Base-by-base conservation (phyloP, 78 protist genomes). In the Dictyostelium capitatum region DNA sequence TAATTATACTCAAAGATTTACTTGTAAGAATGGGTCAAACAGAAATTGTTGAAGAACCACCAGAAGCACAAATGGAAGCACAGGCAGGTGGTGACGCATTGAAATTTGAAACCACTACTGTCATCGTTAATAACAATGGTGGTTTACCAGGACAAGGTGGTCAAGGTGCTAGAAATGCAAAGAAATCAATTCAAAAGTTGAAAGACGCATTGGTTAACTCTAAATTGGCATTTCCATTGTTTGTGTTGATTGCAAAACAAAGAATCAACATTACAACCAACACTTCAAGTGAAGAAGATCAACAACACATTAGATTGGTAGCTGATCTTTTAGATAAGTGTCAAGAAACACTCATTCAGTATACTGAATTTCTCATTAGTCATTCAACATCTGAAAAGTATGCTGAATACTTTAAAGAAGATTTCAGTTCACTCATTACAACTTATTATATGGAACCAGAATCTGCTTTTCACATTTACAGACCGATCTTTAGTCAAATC, bases 41-140 rank as follows among this genome's bases (percentile, higher is more conserved):
- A 20, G 95, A 90, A 41, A 28, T 90, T 25, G 62, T 90, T 23
- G 95, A 90, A 50, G 95, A 90, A 25, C 90, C 78, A n/a, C 83
- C 90, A 0, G 85, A 75, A 12, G 65, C 57, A n/a, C 89, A 83
- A 56, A 30, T 75, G 59, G 92, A 82, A 30, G 95, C 96, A 43
- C 94, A 84, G 28, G 97, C 95, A 10, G 97, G 97, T 62, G 97
- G 97, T 56, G 95, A 95, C 46, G 57, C 83, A 9, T 82, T 95
- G 9, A 82, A 69, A 30, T 23, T 73, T 7, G 96, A 84, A 72
- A 54, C 79, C 0, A 67, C 28, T 17, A 67, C 75, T 3, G 28
- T 46, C n/a, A 32, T 28, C 12, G 20, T 41, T 0, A n/a, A 43
- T 5, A 53, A 3, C 6, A 25, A 23, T n/a, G 70, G 32, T 62